Percentiles rank a stretch among this genome's conserved stretches.
These are phyloP conservation scores for Colletotrichum eremochloae DNA, from an alignment of 2,329 filamentous ascomycete genomes.

Conservation along the genomic window DNA sequence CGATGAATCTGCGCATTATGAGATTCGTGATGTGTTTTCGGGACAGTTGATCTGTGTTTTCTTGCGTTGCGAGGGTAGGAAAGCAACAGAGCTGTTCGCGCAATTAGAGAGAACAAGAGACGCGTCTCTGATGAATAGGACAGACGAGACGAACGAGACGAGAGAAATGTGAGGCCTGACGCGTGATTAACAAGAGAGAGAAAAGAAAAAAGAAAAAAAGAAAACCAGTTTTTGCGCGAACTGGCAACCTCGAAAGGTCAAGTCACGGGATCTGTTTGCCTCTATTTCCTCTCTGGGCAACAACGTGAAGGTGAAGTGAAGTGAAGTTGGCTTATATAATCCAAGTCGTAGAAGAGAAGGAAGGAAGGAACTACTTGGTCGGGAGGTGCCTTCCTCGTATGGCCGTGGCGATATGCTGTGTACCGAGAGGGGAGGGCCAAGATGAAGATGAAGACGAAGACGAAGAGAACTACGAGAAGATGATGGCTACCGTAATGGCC, in stretches of 20 bases:
- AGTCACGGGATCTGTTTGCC: slow-evolving; percentile 6
- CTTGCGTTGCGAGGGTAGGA: no score
- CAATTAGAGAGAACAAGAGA: not conserved
- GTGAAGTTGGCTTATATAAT: not conserved
- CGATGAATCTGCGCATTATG: slow-evolving; percentile 25
- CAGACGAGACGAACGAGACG: not conserved
- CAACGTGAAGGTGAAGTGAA: no score
- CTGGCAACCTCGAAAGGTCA: not conserved
- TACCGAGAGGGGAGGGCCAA: no score
- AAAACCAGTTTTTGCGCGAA: no score
- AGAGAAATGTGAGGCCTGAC: no score
- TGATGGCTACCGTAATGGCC: no score
- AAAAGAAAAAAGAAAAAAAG: no score
- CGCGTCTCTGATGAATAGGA: no score
- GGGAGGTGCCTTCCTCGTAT: not conserved
- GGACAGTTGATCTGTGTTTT: no score
- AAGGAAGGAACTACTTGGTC: not conserved
- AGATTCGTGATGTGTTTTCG: not conserved
- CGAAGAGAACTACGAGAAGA: no score
- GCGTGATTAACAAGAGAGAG: no score
- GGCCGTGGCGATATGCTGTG: not conserved
- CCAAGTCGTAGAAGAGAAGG: not conserved
- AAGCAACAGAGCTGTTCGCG: not conserved
- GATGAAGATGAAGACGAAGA: not conserved
- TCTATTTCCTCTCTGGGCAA: not conserved